Base-by-base conservation (phyloP, 2,329 filamentous ascomycete species). In the Xylariales sp. region DNA sequence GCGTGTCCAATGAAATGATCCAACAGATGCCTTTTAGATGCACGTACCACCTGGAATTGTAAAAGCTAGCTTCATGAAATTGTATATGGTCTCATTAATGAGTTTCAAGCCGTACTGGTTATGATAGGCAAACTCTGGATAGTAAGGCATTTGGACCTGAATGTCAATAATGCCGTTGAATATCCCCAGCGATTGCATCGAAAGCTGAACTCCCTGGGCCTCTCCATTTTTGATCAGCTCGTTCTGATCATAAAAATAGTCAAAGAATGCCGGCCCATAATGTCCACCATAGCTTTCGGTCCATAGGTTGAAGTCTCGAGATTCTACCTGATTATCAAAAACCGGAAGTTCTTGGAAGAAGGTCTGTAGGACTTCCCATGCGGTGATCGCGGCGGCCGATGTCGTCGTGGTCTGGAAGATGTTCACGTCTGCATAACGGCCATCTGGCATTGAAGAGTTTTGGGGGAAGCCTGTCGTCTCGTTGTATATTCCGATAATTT, bases 201-300 rank as follows among this genome's bases (percentile, higher is more conserved):
- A 66, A 5, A 80, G 64, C 13, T 67, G 57, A 19, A 70, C 64
- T 11, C 74, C 74, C 1, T 65, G 54, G 16, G 60, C 55, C 3
- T 56, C 63, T 5, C 73, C 72, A 24, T 72, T 72, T 30, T 61
- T 50, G 45, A 81, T 78, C 39, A 66, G 61, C 33, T 68, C 53
- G 42, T 80, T 81, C 47, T 81, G 70, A 15, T 76, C 61, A 38
- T 75, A 65, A 54, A 80, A 80, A 52, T 77, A 70, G 39, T 68
- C 65, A 58, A 66, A 76, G 57, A 80, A 79, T 4, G 54, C 54
- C 2, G 52, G 53, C 0, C 52, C 52, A 27, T 55, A 56, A 21
- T 53, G 70, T 39, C 65, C 66, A 43, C 66, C 63, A 27, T 59
- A 73, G 32, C 65, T 72, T 54, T 81, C 76, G 0, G 76, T 78